Percentiles rank a stretch among this genome's conserved stretches.
phyloP scores from a whole-genome alignment of 78 protist species.

The Speleostelium caveatum region DNA sequence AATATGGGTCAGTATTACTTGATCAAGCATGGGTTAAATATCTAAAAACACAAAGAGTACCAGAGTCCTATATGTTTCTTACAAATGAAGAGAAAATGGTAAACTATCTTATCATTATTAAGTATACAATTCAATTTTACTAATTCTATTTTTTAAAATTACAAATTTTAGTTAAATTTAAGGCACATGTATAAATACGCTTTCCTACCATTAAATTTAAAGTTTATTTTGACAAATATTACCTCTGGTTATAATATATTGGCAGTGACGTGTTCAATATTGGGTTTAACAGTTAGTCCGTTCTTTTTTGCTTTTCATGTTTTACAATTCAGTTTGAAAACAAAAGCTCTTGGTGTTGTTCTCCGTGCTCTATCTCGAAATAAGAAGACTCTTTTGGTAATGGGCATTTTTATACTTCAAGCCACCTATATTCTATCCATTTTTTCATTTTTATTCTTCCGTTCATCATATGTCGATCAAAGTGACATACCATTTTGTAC shows the following conservation, averaged over 20 bases:
- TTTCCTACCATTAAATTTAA: constrained; percentile 24
- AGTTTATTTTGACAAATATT: constrained; percentile 18
- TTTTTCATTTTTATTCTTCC: constrained; percentile 52
- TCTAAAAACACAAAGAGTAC: constrained; percentile 12
- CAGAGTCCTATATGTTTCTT: constrained; percentile 33
- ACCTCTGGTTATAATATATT: constrained; percentile 40
- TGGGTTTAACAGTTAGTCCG: constrained; percentile 33
- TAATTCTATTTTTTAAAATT: not conserved
- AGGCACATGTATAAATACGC: constrained; percentile 15
- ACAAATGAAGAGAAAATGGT: constrained; percentile 50
- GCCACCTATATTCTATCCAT: constrained; percentile 55
- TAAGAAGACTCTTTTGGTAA: constrained; percentile 46
- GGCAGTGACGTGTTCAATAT: constrained; percentile 26
- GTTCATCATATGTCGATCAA: not conserved
- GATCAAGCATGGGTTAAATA: constrained; percentile 57
- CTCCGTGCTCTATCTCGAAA: constrained; percentile 41
- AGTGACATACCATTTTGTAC: not conserved
- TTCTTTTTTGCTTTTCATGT: constrained; percentile 59
- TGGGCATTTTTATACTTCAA: constrained; percentile 67
- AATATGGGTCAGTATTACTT: constrained; percentile 26
- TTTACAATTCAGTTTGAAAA: constrained; percentile 42
- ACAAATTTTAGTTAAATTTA: constrained; percentile 1
- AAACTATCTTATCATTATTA: not conserved
- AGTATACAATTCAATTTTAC: not conserved
- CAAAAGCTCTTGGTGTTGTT: constrained; percentile 58